phyloP scores from a whole-genome alignment of 1,139 yeast species.

The Scheffersomyces illinoinensis region DNA sequence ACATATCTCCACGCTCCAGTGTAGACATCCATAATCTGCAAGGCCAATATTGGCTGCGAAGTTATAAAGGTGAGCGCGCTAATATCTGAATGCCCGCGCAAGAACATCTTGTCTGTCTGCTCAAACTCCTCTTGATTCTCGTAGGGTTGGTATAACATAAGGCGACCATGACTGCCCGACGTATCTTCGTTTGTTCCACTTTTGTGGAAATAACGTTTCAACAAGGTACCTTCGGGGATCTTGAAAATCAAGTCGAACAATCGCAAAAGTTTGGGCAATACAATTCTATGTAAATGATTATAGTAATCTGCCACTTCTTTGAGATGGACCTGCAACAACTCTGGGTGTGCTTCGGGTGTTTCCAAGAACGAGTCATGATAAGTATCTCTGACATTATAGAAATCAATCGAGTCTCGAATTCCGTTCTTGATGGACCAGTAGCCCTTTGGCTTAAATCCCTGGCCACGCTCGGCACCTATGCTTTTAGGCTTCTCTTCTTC shows the following conservation, averaged over 20 bases:
- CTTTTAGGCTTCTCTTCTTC: slow-evolving; percentile 16
- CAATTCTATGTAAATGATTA: slow-evolving; percentile 31
- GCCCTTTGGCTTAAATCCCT: slow-evolving; percentile 46
- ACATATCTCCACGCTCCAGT: slow-evolving; percentile 52
- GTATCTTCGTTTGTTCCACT: slow-evolving; percentile 27
- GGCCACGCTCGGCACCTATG: slow-evolving; percentile 45
- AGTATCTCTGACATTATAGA: slow-evolving; percentile 37
- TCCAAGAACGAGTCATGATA: slow-evolving; percentile 17
- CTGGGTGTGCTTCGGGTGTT: slow-evolving; percentile 30
- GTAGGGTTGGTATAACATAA: slow-evolving; percentile 42
- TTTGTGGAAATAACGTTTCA: slow-evolving; percentile 29
- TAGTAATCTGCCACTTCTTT: slow-evolving; percentile 38
- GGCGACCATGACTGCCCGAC: slow-evolving; percentile 41
- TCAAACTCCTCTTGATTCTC: slow-evolving; percentile 25
- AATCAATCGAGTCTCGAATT: slow-evolving; percentile 40
- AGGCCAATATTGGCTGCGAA: slow-evolving; percentile 50
- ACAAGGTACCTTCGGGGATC: slow-evolving; percentile 43
- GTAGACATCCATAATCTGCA: slow-evolving; percentile 48
- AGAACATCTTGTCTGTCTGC: slow-evolving; percentile 39
- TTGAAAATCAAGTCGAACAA: slow-evolving; percentile 43
- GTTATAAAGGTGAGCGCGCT: slow-evolving; percentile 50
- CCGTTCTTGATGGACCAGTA: slow-evolving; percentile 44
- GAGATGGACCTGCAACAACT: slow-evolving; percentile 32
- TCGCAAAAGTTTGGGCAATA: slow-evolving; percentile 32
- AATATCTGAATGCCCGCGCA: slow-evolving; percentile 53